Conservation (phyloP, 129 eudicot genomes). For the Escallonia rubra region DNA sequence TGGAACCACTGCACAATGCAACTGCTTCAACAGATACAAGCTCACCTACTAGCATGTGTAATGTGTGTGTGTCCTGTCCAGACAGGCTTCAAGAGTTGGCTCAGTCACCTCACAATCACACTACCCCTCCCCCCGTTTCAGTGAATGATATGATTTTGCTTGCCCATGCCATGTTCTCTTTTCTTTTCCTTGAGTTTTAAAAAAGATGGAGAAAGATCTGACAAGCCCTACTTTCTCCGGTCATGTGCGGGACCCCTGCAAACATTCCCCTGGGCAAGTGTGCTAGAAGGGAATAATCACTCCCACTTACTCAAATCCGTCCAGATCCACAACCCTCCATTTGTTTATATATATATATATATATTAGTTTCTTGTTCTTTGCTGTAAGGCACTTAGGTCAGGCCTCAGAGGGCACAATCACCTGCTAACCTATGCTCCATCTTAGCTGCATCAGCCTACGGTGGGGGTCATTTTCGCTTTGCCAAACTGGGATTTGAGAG, state of each 20-base stretch:
- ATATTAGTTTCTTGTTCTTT: conserved; percentile 17
- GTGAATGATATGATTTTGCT: conserved; percentile 33
- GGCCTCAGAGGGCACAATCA: conserved; percentile 7
- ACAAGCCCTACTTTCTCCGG: conserved; percentile 45
- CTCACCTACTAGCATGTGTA: conserved; percentile 5
- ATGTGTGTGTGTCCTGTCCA: no score
- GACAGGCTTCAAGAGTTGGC: conserved; percentile 11
- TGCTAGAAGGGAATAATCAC: conserved; percentile 36
- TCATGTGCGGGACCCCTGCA: conserved; percentile 32
- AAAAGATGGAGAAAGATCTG: conserved; percentile 58
- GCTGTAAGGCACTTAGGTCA: conserved; percentile 54
- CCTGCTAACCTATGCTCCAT: not conserved
- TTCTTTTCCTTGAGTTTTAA: not conserved
- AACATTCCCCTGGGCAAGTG: conserved; percentile 84
- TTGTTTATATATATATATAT: not conserved
- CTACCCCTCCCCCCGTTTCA: not conserved
- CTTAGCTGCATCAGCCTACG: not conserved
- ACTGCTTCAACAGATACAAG: conserved; percentile 32
- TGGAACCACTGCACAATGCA: conserved; percentile 31
- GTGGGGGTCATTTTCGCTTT: conserved; percentile 37
- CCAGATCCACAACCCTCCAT: conserved; percentile 10
- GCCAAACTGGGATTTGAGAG: conserved; percentile 29
- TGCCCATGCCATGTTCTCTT: conserved; percentile 54
- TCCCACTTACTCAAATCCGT: conserved; percentile 31
- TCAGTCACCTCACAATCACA: conserved; percentile 3